These are phyloP conservation scores for Piper betle DNA, from an alignment of 164 flowering plant species.

Conservation along the genomic window DNA sequence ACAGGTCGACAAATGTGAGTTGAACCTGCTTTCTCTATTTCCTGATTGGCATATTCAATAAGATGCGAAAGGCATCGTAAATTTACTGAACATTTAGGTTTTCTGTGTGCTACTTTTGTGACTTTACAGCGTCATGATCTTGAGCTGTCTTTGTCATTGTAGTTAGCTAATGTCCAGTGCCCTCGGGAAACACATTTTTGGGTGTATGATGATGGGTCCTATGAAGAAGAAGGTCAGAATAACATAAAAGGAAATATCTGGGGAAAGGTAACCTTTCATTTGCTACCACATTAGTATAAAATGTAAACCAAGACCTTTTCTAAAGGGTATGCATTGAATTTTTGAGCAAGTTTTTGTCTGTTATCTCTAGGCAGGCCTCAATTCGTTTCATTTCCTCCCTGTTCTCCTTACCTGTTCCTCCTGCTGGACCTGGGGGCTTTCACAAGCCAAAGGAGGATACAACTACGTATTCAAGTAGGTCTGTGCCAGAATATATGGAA, in stretches of 20 bases:
- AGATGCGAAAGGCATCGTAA: not conserved
- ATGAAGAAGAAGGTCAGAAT: slow-evolving; percentile 38
- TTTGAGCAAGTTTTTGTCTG: slow-evolving; percentile 7
- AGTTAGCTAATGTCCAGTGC: slow-evolving; percentile 34
- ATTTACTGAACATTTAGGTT: not conserved
- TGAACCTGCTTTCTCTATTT: no score
- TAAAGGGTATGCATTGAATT: not conserved
- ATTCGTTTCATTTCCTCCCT: slow-evolving; percentile 25
- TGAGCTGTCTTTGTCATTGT: slow-evolving; percentile 4
- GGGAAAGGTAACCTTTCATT: slow-evolving; percentile 20
- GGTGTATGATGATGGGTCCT: slow-evolving; percentile 34
- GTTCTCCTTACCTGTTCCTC: slow-evolving; percentile 26
- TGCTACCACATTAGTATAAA: slow-evolving; percentile 4
- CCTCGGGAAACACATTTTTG: slow-evolving; percentile 32
- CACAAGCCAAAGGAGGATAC: slow-evolving; percentile 14
- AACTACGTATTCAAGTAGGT: slow-evolving; percentile 11
- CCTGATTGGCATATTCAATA: no score
- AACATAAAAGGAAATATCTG: slow-evolving; percentile 33
- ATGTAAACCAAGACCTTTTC: slow-evolving; percentile 2
- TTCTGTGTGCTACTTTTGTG: not conserved
- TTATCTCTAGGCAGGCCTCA: slow-evolving; percentile 26
- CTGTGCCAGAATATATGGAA: slow-evolving; percentile 22
- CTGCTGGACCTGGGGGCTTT: slow-evolving; percentile 9
- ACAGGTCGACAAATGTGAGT: no score
- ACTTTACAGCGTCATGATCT: not conserved